These are phyloP conservation scores for Blumeria hordei DNA, from an alignment of 2,329 filamentous ascomycete genomes.

Conservation along the genomic window DNA sequence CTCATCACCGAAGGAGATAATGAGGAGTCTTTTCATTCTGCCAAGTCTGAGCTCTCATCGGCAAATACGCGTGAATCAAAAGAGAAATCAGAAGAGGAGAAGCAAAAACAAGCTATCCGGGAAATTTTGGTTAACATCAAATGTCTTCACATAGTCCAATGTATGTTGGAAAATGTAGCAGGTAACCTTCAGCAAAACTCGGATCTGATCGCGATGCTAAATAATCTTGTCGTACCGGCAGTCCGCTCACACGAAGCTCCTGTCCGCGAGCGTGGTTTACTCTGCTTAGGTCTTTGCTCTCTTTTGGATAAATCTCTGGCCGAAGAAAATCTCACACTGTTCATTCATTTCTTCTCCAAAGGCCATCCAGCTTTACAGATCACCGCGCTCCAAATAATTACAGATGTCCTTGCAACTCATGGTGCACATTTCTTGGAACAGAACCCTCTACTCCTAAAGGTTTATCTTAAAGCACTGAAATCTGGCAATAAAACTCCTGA, in stretches of 20 bases:
- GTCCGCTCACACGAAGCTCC: constrained; percentile 83
- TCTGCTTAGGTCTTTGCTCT: constrained; percentile 77
- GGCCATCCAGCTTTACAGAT: constrained; percentile 77
- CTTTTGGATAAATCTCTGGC: constrained; percentile 79
- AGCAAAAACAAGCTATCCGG: constrained; percentile 50
- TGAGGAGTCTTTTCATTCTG: constrained; percentile 86
- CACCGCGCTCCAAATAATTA: constrained; percentile 73
- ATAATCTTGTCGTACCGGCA: constrained; percentile 86
- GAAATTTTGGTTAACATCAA: constrained; percentile 98
- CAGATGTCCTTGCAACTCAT: constrained; percentile 78
- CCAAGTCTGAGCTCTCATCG: constrained; percentile 59
- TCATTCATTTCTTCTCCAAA: constrained; percentile 89
- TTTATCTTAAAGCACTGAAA: constrained; percentile 65
- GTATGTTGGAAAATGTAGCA: constrained; percentile 83
- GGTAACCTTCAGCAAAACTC: constrained; percentile 73
- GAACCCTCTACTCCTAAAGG: constrained; percentile 50
- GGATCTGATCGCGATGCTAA: constrained; percentile 89
- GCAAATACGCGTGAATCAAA: constrained; percentile 27
- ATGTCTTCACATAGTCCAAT: constrained; percentile 89
- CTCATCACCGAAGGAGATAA: constrained; percentile 25
- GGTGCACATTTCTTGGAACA: constrained; percentile 49
- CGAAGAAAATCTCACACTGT: constrained; percentile 73
- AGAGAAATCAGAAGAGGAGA: constrained; percentile 28
- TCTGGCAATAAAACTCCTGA: constrained; percentile 42
- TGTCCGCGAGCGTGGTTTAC: constrained; percentile 69